These are phyloP conservation scores for Pistacia atlantica DNA, from an alignment of 345 rosid species.

Conservation along the genomic window DNA sequence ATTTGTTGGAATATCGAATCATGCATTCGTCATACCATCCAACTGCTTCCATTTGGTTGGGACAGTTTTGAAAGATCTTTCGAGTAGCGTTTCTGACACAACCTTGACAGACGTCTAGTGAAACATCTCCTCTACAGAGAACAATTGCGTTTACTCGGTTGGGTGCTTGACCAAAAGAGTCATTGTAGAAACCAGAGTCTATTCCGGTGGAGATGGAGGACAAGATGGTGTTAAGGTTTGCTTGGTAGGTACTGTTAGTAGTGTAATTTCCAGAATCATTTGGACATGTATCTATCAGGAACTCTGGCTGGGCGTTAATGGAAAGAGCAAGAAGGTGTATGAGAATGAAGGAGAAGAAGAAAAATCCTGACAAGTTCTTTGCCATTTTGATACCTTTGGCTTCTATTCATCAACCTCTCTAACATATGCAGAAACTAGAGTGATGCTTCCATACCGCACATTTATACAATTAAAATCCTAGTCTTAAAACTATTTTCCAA, in stretches of 20 bases:
- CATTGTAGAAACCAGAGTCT: conserved; percentile 30
- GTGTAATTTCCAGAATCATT: background rate
- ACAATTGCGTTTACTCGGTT: conserved; percentile 18
- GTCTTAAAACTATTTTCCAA: no score
- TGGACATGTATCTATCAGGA: background rate
- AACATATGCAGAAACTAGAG: no score
- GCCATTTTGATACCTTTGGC: background rate
- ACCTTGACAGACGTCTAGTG: background rate
- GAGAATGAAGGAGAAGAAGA: background rate
- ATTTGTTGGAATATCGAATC: conserved; percentile 31
- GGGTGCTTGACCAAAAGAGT: conserved; percentile 7
- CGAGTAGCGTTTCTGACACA: conserved; percentile 21
- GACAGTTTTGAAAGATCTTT: conserved; percentile 17
- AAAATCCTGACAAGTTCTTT: background rate
- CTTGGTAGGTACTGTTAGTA: no score
- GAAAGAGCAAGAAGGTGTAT: background rate
- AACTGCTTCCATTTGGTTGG: conserved; percentile 24
- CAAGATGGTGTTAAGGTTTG: background rate
- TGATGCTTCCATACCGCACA: no score
- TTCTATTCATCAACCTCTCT: no score
- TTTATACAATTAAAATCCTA: no score
- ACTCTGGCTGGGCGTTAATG: background rate
- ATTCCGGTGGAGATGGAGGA: conserved; percentile 18
- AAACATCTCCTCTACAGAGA: conserved; percentile 36
- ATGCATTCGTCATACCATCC: conserved; percentile 28